These are phyloP conservation scores for Trichoderma erinaceum DNA, from an alignment of 495 filamentous ascomycete species.

Conservation along the genomic window DNA sequence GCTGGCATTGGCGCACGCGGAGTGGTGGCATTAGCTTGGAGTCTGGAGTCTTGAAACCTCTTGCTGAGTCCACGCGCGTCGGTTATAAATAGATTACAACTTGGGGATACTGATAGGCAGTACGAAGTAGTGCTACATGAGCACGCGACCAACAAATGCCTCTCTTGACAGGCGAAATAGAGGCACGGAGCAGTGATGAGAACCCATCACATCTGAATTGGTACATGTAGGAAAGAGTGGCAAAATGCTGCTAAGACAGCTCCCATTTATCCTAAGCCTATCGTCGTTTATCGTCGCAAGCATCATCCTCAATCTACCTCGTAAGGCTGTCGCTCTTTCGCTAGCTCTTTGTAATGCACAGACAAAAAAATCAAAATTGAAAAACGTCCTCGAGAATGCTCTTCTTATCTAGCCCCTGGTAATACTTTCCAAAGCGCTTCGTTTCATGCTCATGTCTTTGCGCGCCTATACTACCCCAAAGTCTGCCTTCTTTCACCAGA, in stretches of 20 bases:
- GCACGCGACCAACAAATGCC: background rate
- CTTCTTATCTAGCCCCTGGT: background rate
- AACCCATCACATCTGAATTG: background rate
- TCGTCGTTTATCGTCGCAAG: background rate
- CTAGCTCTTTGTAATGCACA: background rate
- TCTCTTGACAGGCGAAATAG: background rate
- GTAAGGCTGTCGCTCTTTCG: background rate
- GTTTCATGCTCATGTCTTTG: background rate
- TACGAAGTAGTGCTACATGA: too few species aligned
- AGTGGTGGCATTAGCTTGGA: background rate
- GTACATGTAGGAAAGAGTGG: background rate
- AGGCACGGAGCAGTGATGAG: too few species aligned
- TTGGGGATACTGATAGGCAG: too few species aligned
- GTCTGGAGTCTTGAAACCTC: background rate
- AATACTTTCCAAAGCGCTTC: background rate
- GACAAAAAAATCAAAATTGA: background rate
- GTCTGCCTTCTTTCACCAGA: background rate
- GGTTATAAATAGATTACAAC: background rate
- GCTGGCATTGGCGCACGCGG: too few species aligned
- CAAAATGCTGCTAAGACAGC: background rate
- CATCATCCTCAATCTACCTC: background rate
- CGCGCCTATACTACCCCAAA: background rate
- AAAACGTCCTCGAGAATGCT: background rate
- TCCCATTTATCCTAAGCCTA: background rate
- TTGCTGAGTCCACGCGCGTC: background rate